A percentile compares a stretch with the other conserved stretches of the same genome.
phyloP scores from a whole-genome alignment of 2,329 filamentous ascomycete genomes.

The Cercospora sesami region DNA sequence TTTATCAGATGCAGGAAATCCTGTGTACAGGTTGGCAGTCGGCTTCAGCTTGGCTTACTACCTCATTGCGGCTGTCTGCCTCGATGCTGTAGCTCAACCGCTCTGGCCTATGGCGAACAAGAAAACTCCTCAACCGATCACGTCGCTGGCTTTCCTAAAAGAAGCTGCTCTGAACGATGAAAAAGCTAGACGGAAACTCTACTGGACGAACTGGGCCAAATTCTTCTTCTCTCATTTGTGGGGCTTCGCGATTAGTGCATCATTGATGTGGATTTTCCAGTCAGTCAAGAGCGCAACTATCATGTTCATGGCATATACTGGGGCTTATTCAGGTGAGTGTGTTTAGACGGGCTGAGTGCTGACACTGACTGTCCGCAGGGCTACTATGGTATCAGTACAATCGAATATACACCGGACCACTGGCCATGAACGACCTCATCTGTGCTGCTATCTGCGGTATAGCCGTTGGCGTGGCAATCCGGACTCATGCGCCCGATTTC shows the following conservation, averaged over 20 bases:
- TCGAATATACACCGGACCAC: slow-evolving; percentile 46
- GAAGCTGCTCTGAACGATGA: slow-evolving; percentile 49
- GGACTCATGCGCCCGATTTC: slow-evolving; percentile 43
- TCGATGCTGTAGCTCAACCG: slow-evolving; percentile 50
- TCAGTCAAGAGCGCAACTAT: slow-evolving; percentile 44
- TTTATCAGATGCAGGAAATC: slow-evolving; percentile 38
- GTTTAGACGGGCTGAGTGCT: background rate
- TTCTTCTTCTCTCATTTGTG: slow-evolving; percentile 56
- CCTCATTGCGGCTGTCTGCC: slow-evolving; percentile 56
- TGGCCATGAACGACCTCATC: slow-evolving; percentile 51
- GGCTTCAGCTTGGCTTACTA: slow-evolving; percentile 61
- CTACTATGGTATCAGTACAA: slow-evolving; percentile 57
- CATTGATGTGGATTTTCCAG: slow-evolving; percentile 56
- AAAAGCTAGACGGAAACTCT: slow-evolving; percentile 50
- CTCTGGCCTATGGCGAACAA: slow-evolving; percentile 28
- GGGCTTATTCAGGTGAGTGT: slow-evolving; percentile 48
- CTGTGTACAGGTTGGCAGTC: slow-evolving; percentile 48
- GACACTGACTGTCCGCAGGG: slow-evolving; percentile 25
- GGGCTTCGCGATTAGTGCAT: slow-evolving; percentile 53
- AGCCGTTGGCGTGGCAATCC: slow-evolving; percentile 49
- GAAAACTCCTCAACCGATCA: slow-evolving; percentile 23
- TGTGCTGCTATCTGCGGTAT: slow-evolving; percentile 51
- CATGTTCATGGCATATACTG: slow-evolving; percentile 54
- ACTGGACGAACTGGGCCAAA: slow-evolving; percentile 52
- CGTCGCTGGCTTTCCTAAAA: slow-evolving; percentile 40